phyloP scores from a whole-genome alignment of 2,329 filamentous ascomycete genomes.

The Pseudogymnoascus sp. region DNA sequence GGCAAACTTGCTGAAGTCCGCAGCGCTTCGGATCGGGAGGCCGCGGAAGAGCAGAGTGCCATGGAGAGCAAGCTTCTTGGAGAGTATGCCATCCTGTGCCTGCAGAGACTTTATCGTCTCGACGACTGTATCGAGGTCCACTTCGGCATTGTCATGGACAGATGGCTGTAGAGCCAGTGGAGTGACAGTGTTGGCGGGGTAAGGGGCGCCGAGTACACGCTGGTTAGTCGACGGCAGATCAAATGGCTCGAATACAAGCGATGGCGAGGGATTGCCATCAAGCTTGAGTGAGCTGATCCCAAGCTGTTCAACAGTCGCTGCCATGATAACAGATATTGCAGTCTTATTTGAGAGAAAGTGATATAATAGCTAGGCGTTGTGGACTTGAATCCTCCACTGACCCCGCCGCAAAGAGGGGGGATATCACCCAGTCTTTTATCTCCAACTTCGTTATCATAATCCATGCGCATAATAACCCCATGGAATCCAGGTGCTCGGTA shows the following conservation, averaged over 20 bases:
- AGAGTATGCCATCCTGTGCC: conserved; percentile 30
- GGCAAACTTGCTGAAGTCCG: conserved; percentile 42
- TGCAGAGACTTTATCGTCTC: conserved; percentile 34
- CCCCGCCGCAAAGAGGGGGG: background rate
- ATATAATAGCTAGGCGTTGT: background rate
- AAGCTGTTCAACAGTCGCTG: conserved; percentile 5
- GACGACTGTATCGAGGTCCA: conserved; percentile 31
- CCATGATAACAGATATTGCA: background rate
- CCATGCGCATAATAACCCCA: background rate
- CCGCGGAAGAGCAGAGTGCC: conserved; percentile 41
- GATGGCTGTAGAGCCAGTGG: conserved; percentile 35
- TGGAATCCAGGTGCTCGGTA: background rate
- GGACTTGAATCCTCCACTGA: background rate
- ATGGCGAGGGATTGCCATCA: conserved; percentile 15
- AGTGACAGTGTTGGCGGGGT: conserved; percentile 32
- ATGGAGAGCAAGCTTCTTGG: conserved; percentile 37
- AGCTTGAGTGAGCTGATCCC: conserved; percentile 19
- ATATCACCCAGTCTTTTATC: background rate
- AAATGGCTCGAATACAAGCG: conserved; percentile 32
- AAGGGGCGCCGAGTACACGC: conserved; percentile 33
- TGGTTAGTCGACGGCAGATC: conserved; percentile 36
- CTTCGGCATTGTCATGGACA: conserved; percentile 15
- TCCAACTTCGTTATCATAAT: background rate
- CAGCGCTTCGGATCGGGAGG: conserved; percentile 38
- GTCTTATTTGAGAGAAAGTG: background rate